Base-by-base conservation (phyloP, 2,329 filamentous ascomycete genomes). In the Chalara sp. region DNA sequence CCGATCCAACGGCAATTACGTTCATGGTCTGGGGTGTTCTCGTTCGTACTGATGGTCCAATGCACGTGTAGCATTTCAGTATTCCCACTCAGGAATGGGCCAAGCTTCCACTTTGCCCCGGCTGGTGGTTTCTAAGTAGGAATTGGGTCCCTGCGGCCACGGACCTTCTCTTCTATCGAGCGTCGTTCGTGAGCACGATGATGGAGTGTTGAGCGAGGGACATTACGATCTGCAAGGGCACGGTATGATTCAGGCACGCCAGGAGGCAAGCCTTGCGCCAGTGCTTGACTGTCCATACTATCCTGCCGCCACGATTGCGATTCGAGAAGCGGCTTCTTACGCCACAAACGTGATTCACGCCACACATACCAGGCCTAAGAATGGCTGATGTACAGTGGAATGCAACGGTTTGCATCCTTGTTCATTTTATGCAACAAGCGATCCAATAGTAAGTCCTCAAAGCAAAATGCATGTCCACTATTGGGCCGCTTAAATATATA, bases 1-100 rank as follows among this genome's bases (percentile, higher is more conserved):
- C 48, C 41, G 48, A 50, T 46, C 39, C 47, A 48, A 42, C 42
- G 48, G 48, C 48, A 41, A 50, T 50, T 45, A 46, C 42, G 48
- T 45, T 50, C 42, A 50, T 50, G 48, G 41, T 50, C 42, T 50
- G 41, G 6, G 48, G 48, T 41, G 48, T 50, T 42, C 48, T 50
- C 48, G 42, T 50, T 50, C 48, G 40, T 47, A 47, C 46, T 32
- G 46, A 32, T 47, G 46, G 46, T 47, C 46, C 46, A 47, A 47
- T 47, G 46, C 46, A 47, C 46, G 46, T 47, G 32, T 32, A 8
- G 44, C 32, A 33, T 35, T 8, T n/a, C 5, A 35, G 44, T 46
- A 33, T 46, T 46, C 44, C 44, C 44, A 32, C 44, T 5, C 21
- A 47, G 46, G 46, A 47, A 47, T 47, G 46, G 46, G 46, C 6